A percentile compares a stretch with the other conserved stretches of the same genome.
Evolutionary conservation across 768 basidiomycete genomes (phyloP).

Genomic region (Leccinum subgranulosum): DNA sequence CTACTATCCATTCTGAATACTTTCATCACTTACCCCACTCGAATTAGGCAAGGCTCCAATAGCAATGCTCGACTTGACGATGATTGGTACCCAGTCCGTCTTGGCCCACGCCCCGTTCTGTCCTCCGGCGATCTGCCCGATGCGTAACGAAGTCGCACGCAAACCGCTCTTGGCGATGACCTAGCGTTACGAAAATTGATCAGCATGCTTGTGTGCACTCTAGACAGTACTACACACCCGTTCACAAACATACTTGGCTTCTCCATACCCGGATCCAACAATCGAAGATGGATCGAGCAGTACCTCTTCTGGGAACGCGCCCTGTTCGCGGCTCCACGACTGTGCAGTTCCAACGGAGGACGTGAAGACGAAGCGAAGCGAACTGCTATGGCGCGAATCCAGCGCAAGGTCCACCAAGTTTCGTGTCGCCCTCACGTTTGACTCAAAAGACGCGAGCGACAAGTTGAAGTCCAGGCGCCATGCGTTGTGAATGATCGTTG

Average conservation of each 20-base stretch:
- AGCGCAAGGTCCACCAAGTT: conserved; percentile 34
- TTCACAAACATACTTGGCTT: conserved; percentile 38
- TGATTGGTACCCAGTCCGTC: conserved; percentile 34
- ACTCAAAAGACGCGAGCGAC: conserved; percentile 35
- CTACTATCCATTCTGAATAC: neutral
- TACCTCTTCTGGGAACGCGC: conserved; percentile 31
- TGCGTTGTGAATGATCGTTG: conserved; percentile 26
- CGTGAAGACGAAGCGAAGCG: conserved; percentile 24
- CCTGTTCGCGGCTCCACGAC: conserved; percentile 22
- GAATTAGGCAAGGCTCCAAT: conserved; percentile 30
- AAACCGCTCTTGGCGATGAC: conserved; percentile 27
- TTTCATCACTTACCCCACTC: conserved; percentile 30
- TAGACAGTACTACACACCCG: conserved; percentile 26
- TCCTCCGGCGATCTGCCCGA: conserved; percentile 35
- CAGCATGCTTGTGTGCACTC: neutral
- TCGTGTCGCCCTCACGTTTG: conserved; percentile 32
- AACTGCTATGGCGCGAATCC: conserved; percentile 19
- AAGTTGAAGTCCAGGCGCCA: conserved; percentile 39
- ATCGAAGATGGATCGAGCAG: conserved; percentile 24
- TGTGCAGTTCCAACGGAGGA: conserved; percentile 21
- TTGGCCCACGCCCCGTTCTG: conserved; percentile 34
- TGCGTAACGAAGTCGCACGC: conserved; percentile 23
- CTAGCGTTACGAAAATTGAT: conserved; percentile 2
- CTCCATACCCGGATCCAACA: conserved; percentile 36
- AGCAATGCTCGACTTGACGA: conserved; percentile 32